Percentiles rank a stretch among this genome's conserved stretches.
Conservation (phyloP, 2,329 filamentous ascomycete species). For the Alternaria rosae region DNA sequence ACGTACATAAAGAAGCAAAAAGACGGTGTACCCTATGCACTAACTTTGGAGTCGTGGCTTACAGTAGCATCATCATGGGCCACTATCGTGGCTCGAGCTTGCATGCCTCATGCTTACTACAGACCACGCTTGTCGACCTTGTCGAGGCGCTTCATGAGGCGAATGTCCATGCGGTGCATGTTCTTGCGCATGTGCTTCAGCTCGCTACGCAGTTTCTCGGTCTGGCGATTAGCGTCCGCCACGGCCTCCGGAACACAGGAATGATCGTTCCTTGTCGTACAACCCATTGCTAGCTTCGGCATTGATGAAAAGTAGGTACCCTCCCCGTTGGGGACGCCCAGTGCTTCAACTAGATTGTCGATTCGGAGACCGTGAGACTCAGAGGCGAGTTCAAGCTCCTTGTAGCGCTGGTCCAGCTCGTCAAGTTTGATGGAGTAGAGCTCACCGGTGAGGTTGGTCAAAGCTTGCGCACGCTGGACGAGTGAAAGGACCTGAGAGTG, state of each 20-base stretch:
- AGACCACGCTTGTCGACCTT: constrained; percentile 7
- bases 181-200: constrained; percentile 24
- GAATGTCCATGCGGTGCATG: constrained; percentile 27
- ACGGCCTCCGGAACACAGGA: neutral
- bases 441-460: constrained; percentile 18
- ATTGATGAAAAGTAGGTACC: constrained; percentile 23
- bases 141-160: constrained; percentile 23
- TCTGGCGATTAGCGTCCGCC: constrained; percentile 1
- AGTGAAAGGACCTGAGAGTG: constrained; percentile 13
- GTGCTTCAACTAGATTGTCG: constrained; percentile 33
- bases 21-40: neutral
- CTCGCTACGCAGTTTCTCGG: constrained; percentile 19
- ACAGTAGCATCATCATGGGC: neutral
- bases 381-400: constrained; percentile 7
- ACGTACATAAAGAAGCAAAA: neutral
- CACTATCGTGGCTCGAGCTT: neutral
- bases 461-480: constrained; percentile 13
- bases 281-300: neutral
- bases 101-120: neutral
- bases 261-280: neutral
- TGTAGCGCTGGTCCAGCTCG: constrained; percentile 12
- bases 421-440: constrained; percentile 16
- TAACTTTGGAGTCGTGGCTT: neutral
- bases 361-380: constrained; percentile 23
- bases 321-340: constrained; percentile 31